A percentile compares a stretch with the other conserved stretches of the same genome.
These are phyloP conservation scores for Mycena sanguinolenta DNA, from an alignment of 768 basidiomycete genomes.

Conservation along the genomic window DNA sequence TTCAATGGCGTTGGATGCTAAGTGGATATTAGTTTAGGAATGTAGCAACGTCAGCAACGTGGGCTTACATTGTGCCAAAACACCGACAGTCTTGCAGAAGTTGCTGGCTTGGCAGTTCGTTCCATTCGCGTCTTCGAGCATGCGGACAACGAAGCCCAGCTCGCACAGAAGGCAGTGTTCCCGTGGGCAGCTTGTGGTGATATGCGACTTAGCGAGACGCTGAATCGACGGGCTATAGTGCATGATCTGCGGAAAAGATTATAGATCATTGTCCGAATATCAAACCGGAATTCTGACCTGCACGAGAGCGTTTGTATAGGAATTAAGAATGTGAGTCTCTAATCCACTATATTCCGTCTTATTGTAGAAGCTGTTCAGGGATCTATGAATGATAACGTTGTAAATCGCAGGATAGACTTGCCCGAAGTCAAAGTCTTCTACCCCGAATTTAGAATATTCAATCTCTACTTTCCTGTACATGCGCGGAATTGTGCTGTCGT, in stretches of 20 bases:
- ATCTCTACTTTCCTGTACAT: constrained; percentile 95
- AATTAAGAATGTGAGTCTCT: constrained; percentile 97
- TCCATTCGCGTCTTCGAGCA: constrained; percentile 95
- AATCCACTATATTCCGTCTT: constrained; percentile 90
- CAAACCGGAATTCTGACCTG: constrained; percentile 21
- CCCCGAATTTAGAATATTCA: constrained; percentile 97
- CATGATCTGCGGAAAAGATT: constrained; percentile 84
- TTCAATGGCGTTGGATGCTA: constrained; percentile 84
- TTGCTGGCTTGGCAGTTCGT: constrained; percentile 97
- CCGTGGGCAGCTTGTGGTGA: constrained; percentile 86
- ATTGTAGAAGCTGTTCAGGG: constrained; percentile 85
- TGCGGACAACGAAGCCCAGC: constrained; percentile 92
- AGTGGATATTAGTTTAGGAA: neutral
- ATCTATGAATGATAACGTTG: neutral
- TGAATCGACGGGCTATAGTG: constrained; percentile 87
- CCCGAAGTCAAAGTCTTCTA: constrained; percentile 99
- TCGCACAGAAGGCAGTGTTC: constrained; percentile 97
- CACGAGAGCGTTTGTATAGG: constrained; percentile 81
- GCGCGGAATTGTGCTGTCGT: constrained; percentile 75
- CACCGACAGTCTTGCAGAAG: constrained; percentile 94
- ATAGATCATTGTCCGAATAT: neutral
- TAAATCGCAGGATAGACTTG: constrained; percentile 48
- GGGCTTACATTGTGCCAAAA: constrained; percentile 83
- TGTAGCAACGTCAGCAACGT: neutral
- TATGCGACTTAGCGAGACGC: constrained; percentile 89